Conservation (phyloP, 768 basidiomycete genomes). For the Lentinula boryana region DNA sequence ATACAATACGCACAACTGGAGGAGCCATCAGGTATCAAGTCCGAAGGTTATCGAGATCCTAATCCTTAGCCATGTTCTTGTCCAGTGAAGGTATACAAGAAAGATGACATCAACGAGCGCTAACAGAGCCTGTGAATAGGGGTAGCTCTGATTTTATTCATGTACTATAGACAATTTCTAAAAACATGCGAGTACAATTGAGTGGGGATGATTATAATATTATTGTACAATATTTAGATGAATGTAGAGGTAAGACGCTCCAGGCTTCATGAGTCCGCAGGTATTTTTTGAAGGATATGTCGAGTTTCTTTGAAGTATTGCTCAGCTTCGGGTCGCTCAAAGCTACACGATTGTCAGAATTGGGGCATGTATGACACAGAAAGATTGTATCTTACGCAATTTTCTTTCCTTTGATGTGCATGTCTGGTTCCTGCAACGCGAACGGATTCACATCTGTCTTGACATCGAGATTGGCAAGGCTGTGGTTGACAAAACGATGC, state of each 20-base stretch:
- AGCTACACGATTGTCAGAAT: slow-evolving; percentile 32
- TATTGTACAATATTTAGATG: neutral
- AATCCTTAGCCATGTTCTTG: neutral
- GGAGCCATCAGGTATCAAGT: neutral
- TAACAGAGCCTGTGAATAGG: too few relatives aligned
- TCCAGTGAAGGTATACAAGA: neutral
- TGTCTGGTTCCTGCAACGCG: slow-evolving; percentile 82
- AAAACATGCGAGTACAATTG: neutral
- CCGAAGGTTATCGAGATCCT: too few relatives aligned
- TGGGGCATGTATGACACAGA: neutral
- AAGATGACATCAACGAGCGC: neutral
- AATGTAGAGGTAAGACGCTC: neutral
- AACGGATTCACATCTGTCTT: slow-evolving; percentile 85
- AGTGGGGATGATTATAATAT: neutral
- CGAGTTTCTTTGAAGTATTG: slow-evolving; percentile 59
- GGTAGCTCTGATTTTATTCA: neutral
- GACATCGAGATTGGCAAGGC: slow-evolving; percentile 78
- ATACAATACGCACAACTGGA: neutral
- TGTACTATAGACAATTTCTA: too few relatives aligned
- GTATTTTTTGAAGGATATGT: slow-evolving; percentile 34
- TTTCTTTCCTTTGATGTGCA: slow-evolving; percentile 73
- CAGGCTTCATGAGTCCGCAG: neutral
- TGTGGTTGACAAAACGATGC: slow-evolving; percentile 95
- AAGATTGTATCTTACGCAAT: slow-evolving; percentile 49
- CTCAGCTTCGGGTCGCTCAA: slow-evolving; percentile 63